Percentiles rank a stretch among this genome's conserved stretches.
Conservation (phyloP, 805 yeast genomes). For the Yamadazyma olivae region DNA sequence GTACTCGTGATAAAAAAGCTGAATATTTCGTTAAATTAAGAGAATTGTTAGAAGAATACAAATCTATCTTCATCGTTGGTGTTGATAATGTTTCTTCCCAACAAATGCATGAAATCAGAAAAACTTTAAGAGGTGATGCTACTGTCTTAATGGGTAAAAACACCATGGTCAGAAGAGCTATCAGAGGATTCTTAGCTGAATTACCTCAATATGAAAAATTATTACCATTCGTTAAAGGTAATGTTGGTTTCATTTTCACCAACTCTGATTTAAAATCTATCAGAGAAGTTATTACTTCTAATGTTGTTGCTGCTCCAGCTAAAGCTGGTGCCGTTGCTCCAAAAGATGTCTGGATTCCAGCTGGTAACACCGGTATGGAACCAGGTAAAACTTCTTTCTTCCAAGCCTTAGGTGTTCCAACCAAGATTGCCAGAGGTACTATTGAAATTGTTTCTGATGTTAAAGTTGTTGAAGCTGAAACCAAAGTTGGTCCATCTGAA, state of each 20-base stretch:
- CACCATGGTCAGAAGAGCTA: constrained; percentile 99
- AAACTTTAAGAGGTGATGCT: constrained; percentile 90
- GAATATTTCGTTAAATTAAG: constrained; percentile 95
- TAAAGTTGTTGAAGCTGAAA: constrained; percentile 84
- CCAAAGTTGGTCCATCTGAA: constrained; percentile 98
- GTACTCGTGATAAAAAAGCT: constrained; percentile 94
- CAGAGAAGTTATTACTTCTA: constrained; percentile 83
- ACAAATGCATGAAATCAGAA: constrained; percentile 99
- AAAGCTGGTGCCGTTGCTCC: constrained; percentile 99
- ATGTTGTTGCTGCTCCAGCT: constrained; percentile 99
- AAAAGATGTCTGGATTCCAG: constrained; percentile 95
- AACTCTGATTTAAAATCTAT: constrained; percentile 88
- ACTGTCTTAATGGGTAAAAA: constrained; percentile 99
- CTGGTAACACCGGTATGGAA: constrained; percentile 99
- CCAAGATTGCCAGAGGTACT: constrained; percentile 99
- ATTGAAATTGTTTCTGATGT: constrained; percentile 98
- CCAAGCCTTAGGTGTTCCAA: constrained; percentile 99
- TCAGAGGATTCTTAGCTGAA: constrained; percentile 91
- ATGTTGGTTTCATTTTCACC: constrained; percentile 99
- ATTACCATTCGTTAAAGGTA: constrained; percentile 94
- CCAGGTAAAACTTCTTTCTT: constrained; percentile 99
- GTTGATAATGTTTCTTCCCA: constrained; percentile 99
- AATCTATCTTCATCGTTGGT: constrained; percentile 98
- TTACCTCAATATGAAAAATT: constrained; percentile 95
- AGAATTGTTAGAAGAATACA: constrained; percentile 93